Evolutionary conservation across 2,329 filamentous ascomycete genomes (phyloP).

Genomic region (Phymatotrichopsis omnivora): DNA sequence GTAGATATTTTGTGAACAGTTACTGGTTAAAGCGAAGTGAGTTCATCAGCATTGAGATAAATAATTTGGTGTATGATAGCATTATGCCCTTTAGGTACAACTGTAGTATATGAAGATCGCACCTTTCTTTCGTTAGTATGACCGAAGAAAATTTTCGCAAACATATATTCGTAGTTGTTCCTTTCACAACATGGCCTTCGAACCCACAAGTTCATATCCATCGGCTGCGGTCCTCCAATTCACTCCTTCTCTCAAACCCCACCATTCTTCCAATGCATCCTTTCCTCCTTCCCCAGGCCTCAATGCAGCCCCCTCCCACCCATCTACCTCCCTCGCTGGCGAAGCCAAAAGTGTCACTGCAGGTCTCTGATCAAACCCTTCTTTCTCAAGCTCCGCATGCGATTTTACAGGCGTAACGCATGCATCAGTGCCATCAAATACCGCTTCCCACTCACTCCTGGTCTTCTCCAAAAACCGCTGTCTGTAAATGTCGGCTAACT

Average conservation of each 20-base stretch:
- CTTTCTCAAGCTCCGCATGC: conserved; percentile 58
- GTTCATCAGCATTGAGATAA: no score
- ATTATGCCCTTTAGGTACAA: no score
- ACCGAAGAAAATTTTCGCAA: not conserved
- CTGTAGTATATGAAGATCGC: no score
- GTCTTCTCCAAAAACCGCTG: conserved; percentile 58
- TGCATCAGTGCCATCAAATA: conserved; percentile 86
- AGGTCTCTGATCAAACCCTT: conserved; percentile 53
- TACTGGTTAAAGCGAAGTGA: no score
- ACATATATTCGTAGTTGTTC: not conserved
- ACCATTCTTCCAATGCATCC: conserved; percentile 58
- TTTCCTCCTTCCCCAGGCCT: conserved; percentile 62
- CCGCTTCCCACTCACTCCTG: conserved; percentile 65
- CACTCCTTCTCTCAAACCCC: conserved; percentile 62
- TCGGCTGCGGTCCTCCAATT: conserved; percentile 60
- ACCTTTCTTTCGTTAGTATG: not conserved
- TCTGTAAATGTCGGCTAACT: conserved; percentile 52
- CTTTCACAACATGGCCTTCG: conserved; percentile 40
- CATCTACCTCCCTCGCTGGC: conserved; percentile 55
- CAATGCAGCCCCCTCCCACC: conserved; percentile 54
- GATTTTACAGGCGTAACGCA: conserved; percentile 83
- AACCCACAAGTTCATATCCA: conserved; percentile 45
- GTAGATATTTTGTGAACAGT: no score
- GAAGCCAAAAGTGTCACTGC: conserved; percentile 58
- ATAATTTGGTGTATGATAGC: no score